Percentiles rank a stretch among this genome's conserved stretches.
phyloP scores from a whole-genome alignment of 768 basidiomycete species.

The Russula dissimulans region DNA sequence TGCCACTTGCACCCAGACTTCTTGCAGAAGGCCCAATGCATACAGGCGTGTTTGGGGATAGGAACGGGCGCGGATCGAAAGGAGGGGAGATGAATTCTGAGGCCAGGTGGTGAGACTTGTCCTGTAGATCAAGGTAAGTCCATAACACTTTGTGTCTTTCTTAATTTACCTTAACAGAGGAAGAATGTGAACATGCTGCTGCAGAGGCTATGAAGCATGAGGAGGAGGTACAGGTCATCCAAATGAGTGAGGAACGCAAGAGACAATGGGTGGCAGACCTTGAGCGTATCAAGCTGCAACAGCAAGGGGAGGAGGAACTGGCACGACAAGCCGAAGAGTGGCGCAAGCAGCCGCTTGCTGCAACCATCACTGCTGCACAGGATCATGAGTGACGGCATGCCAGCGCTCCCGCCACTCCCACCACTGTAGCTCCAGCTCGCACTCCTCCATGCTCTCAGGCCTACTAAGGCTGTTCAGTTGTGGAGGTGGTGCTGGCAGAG shows the following conservation, averaged over 20 bases:
- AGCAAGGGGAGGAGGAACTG: conserved; percentile 51
- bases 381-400: conserved; percentile 23
- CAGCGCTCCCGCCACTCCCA: background rate
- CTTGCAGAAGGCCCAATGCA: too few species aligned
- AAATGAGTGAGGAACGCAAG: conserved; percentile 44
- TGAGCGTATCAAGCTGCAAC: conserved; percentile 50
- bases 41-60: too few species aligned
- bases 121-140: too few species aligned
- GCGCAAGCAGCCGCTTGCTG: conserved; percentile 27
- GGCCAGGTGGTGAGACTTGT: too few species aligned
- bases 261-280: conserved; percentile 40
- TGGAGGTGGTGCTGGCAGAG: conserved; percentile 24
- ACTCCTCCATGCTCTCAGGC: conserved; percentile 33
- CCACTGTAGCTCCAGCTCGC: conserved; percentile 17
- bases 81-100: too few species aligned
- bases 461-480: conserved; percentile 24
- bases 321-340: conserved; percentile 33
- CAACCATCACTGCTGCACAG: conserved; percentile 24
- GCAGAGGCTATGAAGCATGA: conserved; percentile 40
- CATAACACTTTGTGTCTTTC: background rate
- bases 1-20: too few species aligned
- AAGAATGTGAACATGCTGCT: conserved; percentile 23
- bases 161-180: conserved; percentile 20
- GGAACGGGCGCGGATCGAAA: too few species aligned
- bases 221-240: conserved; percentile 48